Evolutionary conservation across 768 basidiomycete species (phyloP).

Genomic region (Amanita exitialis): DNA sequence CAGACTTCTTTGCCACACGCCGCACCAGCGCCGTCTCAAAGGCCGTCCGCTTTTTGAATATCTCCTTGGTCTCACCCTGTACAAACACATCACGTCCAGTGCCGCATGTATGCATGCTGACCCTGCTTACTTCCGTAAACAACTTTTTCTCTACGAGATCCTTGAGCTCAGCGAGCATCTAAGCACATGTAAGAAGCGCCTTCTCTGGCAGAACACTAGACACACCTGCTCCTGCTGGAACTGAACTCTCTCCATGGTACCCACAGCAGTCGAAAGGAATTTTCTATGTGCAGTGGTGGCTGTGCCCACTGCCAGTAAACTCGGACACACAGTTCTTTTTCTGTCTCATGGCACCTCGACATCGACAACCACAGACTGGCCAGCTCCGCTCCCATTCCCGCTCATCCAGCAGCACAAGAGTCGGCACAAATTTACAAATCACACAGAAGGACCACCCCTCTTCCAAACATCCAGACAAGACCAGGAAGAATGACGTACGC

Average conservation of each 20-base stretch:
- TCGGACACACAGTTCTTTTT: slow-evolving; percentile 5
- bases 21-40: slow-evolving; percentile 82
- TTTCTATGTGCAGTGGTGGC: not conserved
- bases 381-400: slow-evolving; percentile 54
- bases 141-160: slow-evolving; percentile 79
- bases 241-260: slow-evolving; percentile 83
- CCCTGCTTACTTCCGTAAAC: slow-evolving; percentile 59
- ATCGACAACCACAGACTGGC: slow-evolving; percentile 33
- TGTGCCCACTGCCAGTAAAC: slow-evolving; percentile 5
- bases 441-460: slow-evolving; percentile 48
- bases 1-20: slow-evolving; percentile 74
- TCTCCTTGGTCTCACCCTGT: slow-evolving; percentile 73
- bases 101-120: not conserved
- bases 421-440: slow-evolving; percentile 52
- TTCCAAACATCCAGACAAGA: slow-evolving; percentile 37
- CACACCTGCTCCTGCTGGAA: slow-evolving; percentile 85
- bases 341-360: slow-evolving; percentile 35
- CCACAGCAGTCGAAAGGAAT: slow-evolving; percentile 1
- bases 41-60: slow-evolving; percentile 73
- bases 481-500: slow-evolving; percentile 41
- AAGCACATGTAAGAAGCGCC: slow-evolving; percentile 5
- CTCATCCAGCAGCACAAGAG: slow-evolving; percentile 50
- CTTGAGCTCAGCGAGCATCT: slow-evolving; percentile 95
- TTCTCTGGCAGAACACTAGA: not conserved
- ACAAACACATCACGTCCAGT: not conserved